Evolutionary conservation across 768 basidiomycete species (phyloP), one percentile per base, ranked within the genome.

Genomic region (Astraeus odoratus): DNA sequence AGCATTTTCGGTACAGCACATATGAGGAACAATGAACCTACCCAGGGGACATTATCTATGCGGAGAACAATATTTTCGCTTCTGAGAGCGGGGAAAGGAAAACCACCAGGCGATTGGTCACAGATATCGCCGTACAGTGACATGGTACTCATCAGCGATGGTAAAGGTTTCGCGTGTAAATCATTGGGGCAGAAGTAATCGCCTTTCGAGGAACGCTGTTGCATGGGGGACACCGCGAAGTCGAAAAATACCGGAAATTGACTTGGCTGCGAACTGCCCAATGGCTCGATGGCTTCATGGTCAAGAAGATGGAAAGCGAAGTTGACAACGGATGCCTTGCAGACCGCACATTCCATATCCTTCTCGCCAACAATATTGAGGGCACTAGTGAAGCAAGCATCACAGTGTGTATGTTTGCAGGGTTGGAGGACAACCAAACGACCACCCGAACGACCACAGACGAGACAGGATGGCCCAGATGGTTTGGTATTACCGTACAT

Each of bases 31-130:
- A 46, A 37, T 40, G 33, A 37, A 66, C 77, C 34, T 56, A 88
- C 86, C 88, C 88, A 91, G 40, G 89, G 89, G 43, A 91, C 86
- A 55, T 92, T 91, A 59, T 91, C 89, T 52, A 92, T 85, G 20
- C 89, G 71, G 35, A 92, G 71, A 10, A 91, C 87, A 24, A 81
- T 70, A 20, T 73, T 67, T 27, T 78, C 74, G 37, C 40, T 36
- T 39, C 52, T 45, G 36, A 47, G 56, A 4, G 43, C 23, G 9
- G 35, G 16, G 26, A 35, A 13, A 23, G 43, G 2, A 42, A 51
- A 24, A 8, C 41, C 16, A 30, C 52, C 53, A 3, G 59, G 30
- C 24, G 56, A 45, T 1, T 46, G 18, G 25, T 49, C 56, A 35
- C 39, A 51, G 31, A 42, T 8, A 19, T 50, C 47, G 10, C 43